A percentile compares a stretch with the other conserved stretches of the same genome.
Evolutionary conservation across 73 alveolate species (phyloP).

Genomic region (Urostyla sp.): DNA sequence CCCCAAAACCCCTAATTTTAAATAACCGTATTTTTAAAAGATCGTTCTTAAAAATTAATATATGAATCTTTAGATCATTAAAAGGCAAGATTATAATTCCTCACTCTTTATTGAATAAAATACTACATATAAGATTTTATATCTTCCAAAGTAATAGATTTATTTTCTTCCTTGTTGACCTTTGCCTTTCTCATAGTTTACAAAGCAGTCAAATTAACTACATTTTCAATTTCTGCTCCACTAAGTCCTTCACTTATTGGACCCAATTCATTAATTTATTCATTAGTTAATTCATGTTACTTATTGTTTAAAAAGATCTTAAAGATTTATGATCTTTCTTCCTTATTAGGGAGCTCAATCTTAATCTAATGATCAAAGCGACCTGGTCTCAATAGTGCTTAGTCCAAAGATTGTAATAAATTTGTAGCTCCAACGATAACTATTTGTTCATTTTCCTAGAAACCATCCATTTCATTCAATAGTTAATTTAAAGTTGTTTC

Average conservation of each 20-base stretch:
- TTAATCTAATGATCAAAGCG: slow-evolving; percentile 96
- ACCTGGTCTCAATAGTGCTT: slow-evolving; percentile 99
- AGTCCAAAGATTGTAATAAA: slow-evolving; percentile 89
- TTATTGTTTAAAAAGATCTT: slow-evolving; percentile 91
- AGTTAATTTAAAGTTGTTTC: slow-evolving; percentile 97
- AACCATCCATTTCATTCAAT: slow-evolving; percentile 98
- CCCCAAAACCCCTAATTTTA: too few relatives aligned
- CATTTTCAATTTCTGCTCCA: slow-evolving; percentile 76
- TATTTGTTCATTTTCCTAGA: slow-evolving; percentile 92
- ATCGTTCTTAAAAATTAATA: too few relatives aligned
- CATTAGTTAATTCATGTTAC: too few relatives aligned
- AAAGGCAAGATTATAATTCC: too few relatives aligned
- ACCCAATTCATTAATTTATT: too few relatives aligned
- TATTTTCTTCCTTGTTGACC: not conserved
- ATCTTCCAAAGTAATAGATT: too few relatives aligned
- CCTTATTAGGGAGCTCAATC: slow-evolving; percentile 93
- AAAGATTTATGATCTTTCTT: slow-evolving; percentile 94
- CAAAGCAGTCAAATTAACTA: slow-evolving; percentile 57
- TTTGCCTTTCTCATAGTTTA: slow-evolving; percentile 33
- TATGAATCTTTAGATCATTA: too few relatives aligned
- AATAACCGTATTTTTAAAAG: too few relatives aligned
- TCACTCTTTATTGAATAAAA: too few relatives aligned
- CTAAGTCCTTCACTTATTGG: too few relatives aligned
- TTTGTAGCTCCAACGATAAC: slow-evolving; percentile 96
- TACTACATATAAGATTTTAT: too few relatives aligned